phyloP scores from a whole-genome alignment of 768 basidiomycete species.

The Termitomyces sp. region DNA sequence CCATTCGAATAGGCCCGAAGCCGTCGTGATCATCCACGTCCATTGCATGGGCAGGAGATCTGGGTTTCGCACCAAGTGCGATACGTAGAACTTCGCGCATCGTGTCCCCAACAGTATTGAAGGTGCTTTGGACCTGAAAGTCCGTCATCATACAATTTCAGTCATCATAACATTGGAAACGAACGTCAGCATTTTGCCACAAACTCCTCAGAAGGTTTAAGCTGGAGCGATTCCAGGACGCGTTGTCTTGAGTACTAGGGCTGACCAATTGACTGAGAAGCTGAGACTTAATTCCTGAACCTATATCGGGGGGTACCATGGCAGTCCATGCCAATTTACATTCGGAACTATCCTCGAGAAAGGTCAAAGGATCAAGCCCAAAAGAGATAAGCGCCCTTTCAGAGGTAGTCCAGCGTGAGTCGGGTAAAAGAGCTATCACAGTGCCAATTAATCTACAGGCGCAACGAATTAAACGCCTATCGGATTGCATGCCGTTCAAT shows the following conservation, averaged over 20 bases:
- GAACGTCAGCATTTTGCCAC: conserved; percentile 68
- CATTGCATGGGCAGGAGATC: conserved; percentile 15
- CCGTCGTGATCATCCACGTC: conserved; percentile 46
- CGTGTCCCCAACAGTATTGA: conserved; percentile 19
- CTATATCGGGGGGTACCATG: conserved; percentile 35
- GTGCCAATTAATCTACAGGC: conserved; percentile 46
- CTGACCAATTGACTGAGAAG: conserved; percentile 32
- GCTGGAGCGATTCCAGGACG: conserved; percentile 17
- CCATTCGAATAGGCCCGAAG: conserved; percentile 47
- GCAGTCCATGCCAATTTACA: conserved; percentile 33
- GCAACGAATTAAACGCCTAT: conserved; percentile 54
- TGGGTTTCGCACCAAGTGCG: conserved; percentile 23
- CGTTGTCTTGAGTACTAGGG: conserved; percentile 6
- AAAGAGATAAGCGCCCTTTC: conserved; percentile 64
- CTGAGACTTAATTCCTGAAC: conserved; percentile 61
- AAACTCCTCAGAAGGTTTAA: conserved; percentile 47
- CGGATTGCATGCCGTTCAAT: conserved; percentile 58
- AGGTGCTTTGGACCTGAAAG: conserved; percentile 48
- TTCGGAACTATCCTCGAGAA: conserved; percentile 24
- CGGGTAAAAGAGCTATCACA: conserved; percentile 32
- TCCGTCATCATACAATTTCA: neutral
- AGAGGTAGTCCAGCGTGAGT: conserved; percentile 46
- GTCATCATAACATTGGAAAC: conserved; percentile 15
- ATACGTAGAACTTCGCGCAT: conserved; percentile 38
- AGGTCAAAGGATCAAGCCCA: conserved; percentile 60